These are phyloP conservation scores for Vigna hirtella DNA, from an alignment of 306 rosid genomes.

Conservation along the genomic window DNA sequence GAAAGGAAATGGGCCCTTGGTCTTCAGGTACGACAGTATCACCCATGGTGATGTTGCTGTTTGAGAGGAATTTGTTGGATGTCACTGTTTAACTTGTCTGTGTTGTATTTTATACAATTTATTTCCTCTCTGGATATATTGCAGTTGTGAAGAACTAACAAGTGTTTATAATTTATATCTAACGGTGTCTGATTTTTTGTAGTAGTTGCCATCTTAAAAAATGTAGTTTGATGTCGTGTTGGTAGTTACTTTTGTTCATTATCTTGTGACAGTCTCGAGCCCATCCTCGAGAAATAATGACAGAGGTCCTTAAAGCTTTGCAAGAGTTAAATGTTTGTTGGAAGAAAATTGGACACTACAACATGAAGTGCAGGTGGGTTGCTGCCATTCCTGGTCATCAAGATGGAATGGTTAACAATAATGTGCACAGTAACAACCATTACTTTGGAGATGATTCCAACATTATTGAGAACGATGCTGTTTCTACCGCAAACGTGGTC, in stretches of 20 bases:
- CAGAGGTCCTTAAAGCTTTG: conserved; percentile 90
- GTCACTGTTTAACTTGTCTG: conserved; percentile 35
- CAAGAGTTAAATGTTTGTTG: conserved; percentile 87
- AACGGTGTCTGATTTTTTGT: background rate
- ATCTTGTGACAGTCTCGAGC: conserved; percentile 75
- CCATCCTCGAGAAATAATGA: conserved; percentile 95
- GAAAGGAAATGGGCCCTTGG: conserved; percentile 99
- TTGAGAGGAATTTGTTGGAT: conserved; percentile 34
- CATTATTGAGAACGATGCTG: conserved; percentile 67
- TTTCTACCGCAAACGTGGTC: conserved; percentile 67
- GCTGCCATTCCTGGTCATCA: conserved; percentile 59
- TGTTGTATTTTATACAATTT: conserved; percentile 20
- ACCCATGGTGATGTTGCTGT: conserved; percentile 10
- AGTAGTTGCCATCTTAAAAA: conserved; percentile 19
- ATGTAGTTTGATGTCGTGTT: conserved; percentile 35
- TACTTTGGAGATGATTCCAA: conserved; percentile 72
- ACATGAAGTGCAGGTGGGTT: conserved; percentile 93
- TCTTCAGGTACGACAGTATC: conserved; percentile 70
- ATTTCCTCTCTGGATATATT: conserved; percentile 22
- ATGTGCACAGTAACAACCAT: conserved; percentile 63
- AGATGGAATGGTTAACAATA: conserved; percentile 70
- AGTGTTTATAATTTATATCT: background rate
- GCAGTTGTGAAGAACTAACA: background rate
- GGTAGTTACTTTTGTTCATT: conserved; percentile 37
- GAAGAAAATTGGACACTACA: conserved; percentile 98